Evolutionary conservation across 768 basidiomycete genomes (phyloP), one percentile per base, ranked within the genome.

Genomic region (Solioccasus polychromus): DNA sequence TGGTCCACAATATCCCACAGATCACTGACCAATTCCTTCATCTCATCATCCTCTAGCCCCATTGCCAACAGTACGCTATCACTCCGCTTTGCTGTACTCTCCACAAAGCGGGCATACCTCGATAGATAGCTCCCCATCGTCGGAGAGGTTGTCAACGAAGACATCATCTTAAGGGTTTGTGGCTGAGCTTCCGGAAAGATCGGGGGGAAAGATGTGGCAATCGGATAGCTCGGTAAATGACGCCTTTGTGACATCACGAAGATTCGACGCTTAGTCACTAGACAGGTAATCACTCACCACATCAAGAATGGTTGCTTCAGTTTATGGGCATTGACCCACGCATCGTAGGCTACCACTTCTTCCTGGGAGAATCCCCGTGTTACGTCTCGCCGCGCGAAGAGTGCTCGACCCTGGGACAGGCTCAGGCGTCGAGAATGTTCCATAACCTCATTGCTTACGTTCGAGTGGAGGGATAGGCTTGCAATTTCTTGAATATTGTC

Each of bases 1-100:
- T 45, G 62, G 47, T 83, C 82, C 38, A 75, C 72, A 23, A 85
- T 64, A 17, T 71, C 74, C 83, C 85, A 84, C 37, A 86, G 55
- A 31, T 75, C 74, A 51, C 79, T 77, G 14, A 63, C 70, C 26
- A 86, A 60, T 40, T 83, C 83, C 44, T 58, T 71, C 42, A 83
- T 53, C 4, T 83, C 83, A 48, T 85, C 85, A 4, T 60, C 49
- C 44, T 80, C 75, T 17, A 80, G 40, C n/a, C 72, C 74, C 44
- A 69, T 60, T 23, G 58, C 47, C 5, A 57, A 52, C 15, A 71
- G 58, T 18, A 66, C 62, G 28, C 61, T 60, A 31, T 67, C 58
- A 15, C 66, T 72, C 37, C 69, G 72, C 43, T 70, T 68, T 3
- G 71, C 60, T 41, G 72, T 73, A 8, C 56, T 57, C 23, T 80